These are phyloP conservation scores for Phytopythium montanum DNA, from an alignment of 352 stramenopile genomes.

Conservation along the genomic window DNA sequence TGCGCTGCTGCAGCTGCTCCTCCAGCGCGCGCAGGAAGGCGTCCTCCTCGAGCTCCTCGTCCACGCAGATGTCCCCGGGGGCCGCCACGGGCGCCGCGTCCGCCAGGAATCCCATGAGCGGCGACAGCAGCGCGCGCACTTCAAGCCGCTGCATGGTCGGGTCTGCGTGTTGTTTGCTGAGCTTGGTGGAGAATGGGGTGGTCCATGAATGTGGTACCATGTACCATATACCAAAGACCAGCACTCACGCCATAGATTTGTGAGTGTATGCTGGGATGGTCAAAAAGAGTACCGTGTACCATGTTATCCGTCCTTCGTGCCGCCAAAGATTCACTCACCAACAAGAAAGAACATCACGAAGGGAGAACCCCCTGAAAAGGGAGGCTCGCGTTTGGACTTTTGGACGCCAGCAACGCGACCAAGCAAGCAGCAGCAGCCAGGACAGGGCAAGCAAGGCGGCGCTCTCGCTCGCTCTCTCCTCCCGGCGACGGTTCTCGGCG, in stretches of 20 bases:
- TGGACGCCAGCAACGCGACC: too few relatives aligned
- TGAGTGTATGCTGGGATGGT: too few relatives aligned
- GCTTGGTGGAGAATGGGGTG: background rate
- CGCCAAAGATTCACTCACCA: too few relatives aligned
- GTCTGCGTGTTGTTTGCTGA: background rate
- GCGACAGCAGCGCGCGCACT: constrained; percentile 49
- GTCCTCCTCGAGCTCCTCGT: constrained; percentile 48
- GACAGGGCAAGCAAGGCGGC: too few relatives aligned
- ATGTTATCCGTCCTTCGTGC: too few relatives aligned
- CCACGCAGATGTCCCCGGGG: constrained; percentile 34
- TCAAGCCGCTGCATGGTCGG: constrained; percentile 46
- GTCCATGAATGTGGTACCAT: background rate
- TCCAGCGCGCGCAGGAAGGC: constrained; percentile 63
- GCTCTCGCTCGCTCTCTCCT: background rate
- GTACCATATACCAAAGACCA: too few relatives aligned
- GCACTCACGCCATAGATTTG: too few relatives aligned
- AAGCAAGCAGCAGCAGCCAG: too few relatives aligned
- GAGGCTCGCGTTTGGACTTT: too few relatives aligned
- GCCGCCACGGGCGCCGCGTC: constrained; percentile 5
- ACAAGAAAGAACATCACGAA: too few relatives aligned
- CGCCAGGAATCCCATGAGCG: constrained; percentile 13
- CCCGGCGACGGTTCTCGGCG: background rate
- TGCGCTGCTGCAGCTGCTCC: constrained; percentile 63
- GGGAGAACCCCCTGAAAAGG: too few relatives aligned
- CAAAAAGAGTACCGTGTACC: too few relatives aligned